These are phyloP conservation scores for Boletus patriciae DNA, from an alignment of 768 basidiomycete species.

Conservation along the genomic window DNA sequence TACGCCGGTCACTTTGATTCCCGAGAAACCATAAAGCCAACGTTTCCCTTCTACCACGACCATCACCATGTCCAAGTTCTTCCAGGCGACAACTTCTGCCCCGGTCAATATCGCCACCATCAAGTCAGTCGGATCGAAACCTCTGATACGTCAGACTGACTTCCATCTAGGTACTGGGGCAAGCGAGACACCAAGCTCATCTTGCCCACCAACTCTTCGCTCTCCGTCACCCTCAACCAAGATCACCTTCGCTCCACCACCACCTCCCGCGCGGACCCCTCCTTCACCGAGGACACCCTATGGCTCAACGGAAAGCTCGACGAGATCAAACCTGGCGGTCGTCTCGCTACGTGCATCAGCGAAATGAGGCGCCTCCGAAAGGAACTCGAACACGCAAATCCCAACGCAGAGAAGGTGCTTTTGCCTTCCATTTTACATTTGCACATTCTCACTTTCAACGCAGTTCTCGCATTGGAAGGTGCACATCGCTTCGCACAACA, in stretches of 20 bases:
- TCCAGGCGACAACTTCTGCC: slow-evolving; percentile 85
- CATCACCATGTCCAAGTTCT: slow-evolving; percentile 54
- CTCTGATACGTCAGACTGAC: slow-evolving; percentile 4
- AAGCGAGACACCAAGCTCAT: slow-evolving; percentile 96
- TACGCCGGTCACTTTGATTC: slow-evolving; percentile 4
- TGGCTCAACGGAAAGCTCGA: slow-evolving; percentile 97
- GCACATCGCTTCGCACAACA: slow-evolving; percentile 94
- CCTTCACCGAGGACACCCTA: slow-evolving; percentile 72
- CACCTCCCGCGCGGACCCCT: slow-evolving; percentile 79
- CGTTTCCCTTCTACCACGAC: slow-evolving; percentile 11
- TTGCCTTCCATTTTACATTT: background rate
- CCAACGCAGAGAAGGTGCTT: slow-evolving; percentile 62
- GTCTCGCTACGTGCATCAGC: slow-evolving; percentile 79
- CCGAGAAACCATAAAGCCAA: slow-evolving; percentile 7
- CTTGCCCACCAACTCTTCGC: slow-evolving; percentile 94
- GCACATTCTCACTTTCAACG: background rate
- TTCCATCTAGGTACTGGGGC: slow-evolving; percentile 87
- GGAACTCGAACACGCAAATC: slow-evolving; percentile 68
- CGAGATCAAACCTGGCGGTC: slow-evolving; percentile 76
- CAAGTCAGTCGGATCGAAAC: slow-evolving; percentile 56
- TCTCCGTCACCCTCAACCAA: slow-evolving; percentile 97
- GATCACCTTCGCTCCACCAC: slow-evolving; percentile 95
- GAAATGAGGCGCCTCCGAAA: slow-evolving; percentile 83
- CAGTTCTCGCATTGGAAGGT: slow-evolving; percentile 49
- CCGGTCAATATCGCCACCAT: slow-evolving; percentile 99